A percentile compares a stretch with the other conserved stretches of the same genome.
phyloP scores from a whole-genome alignment of 1,284 basidiomycete species.

The Ustilago lituana region DNA sequence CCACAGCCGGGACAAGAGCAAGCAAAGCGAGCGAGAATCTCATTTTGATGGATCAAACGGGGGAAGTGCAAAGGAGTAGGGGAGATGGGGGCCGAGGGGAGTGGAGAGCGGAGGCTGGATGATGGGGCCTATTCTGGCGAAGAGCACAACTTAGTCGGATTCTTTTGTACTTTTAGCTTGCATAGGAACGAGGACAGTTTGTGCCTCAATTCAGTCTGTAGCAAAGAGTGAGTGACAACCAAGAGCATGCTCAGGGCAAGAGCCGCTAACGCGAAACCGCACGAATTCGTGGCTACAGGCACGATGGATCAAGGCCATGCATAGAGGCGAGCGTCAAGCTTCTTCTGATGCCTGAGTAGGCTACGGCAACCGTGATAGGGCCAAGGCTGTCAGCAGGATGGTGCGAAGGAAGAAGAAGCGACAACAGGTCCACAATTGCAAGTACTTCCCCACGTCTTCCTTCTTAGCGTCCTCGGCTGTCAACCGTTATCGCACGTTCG shows the following conservation, averaged over 20 bases:
- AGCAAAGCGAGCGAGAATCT: constrained; percentile 44
- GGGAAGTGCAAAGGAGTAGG: constrained; percentile 2
- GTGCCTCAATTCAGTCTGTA: too few species aligned
- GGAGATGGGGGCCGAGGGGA: background rate
- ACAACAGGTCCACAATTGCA: constrained; percentile 4
- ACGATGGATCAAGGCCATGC: too few species aligned
- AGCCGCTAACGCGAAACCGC: too few species aligned
- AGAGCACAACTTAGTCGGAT: background rate
- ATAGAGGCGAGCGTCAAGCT: too few species aligned
- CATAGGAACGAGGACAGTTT: background rate
- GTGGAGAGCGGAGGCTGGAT: constrained; percentile 1
- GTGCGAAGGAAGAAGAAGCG: too few species aligned
- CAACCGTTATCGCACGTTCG: constrained; percentile 42
- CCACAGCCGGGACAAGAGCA: constrained; percentile 35
- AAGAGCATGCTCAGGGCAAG: too few species aligned
- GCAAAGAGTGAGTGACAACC: too few species aligned
- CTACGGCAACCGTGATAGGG: too few species aligned
- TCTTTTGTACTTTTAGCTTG: constrained; percentile 11
- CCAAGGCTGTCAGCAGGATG: background rate
- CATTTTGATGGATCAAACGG: constrained; percentile 31
- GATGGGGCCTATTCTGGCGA: background rate
- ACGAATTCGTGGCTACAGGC: too few species aligned
- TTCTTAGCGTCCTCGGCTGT: constrained; percentile 33
- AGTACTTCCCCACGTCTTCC: constrained; percentile 14
- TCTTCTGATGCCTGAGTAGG: too few species aligned